phyloP scores from a whole-genome alignment of 2,329 filamentous ascomycete genomes.

The Ceratocystis ficicola region DNA sequence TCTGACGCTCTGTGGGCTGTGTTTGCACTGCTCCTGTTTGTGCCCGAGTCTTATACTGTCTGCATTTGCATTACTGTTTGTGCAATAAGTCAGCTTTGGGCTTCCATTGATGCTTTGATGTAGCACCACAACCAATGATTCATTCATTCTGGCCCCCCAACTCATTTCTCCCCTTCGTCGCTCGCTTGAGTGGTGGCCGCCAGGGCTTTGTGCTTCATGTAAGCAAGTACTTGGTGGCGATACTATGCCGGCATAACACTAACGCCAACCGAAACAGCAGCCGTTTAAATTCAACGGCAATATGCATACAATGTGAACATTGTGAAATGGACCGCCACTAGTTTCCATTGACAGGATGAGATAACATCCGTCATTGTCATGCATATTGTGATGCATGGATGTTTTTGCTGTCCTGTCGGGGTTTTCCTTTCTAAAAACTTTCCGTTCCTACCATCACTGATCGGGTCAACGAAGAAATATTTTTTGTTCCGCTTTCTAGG shows the following conservation, averaged over 20 bases:
- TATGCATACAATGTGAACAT: neutral
- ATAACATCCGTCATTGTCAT: neutral
- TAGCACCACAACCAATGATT: too few species aligned
- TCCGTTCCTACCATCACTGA: neutral
- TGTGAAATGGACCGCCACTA: neutral
- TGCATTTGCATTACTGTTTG: neutral
- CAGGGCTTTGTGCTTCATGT: neutral
- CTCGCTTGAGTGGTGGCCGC: neutral
- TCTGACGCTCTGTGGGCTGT: neutral
- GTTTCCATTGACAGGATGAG: neutral
- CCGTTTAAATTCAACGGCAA: neutral
- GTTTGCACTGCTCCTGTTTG: neutral
- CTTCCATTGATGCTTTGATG: neutral
- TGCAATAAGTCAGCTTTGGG: neutral
- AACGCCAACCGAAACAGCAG: neutral
- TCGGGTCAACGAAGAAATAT: too few species aligned
- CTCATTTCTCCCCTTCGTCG: neutral
- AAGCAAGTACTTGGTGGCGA: neutral
- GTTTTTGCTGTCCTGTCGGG: neutral
- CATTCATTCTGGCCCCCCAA: too few species aligned
- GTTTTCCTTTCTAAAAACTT: neutral
- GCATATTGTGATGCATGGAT: neutral
- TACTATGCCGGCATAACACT: neutral
- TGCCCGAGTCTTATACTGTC: neutral
- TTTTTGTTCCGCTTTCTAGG: neutral